Conservation (phyloP, 257 asterid species). For the Forsythia viridissima region DNA sequence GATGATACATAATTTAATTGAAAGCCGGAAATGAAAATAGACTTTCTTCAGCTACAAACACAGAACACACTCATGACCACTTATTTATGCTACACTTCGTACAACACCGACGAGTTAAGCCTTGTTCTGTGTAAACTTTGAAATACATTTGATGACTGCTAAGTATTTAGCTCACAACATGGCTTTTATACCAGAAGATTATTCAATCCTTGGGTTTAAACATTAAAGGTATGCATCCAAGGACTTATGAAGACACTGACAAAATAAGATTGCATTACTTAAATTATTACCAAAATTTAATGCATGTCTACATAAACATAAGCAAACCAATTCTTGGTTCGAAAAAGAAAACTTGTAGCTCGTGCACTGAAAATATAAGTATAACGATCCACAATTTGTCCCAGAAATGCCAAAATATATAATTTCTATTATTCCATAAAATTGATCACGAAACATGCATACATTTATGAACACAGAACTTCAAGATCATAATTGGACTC, state of each 20-base stretch:
- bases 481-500: constrained; percentile 26
- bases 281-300: background rate
- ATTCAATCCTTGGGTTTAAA: background rate
- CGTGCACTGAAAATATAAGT: too few species aligned
- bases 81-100: background rate
- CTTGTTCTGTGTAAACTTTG: background rate
- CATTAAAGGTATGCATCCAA: background rate
- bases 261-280: background rate
- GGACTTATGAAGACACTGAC: background rate
- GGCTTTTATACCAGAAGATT: background rate
- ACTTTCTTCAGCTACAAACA: background rate
- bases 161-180: background rate
- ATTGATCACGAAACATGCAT: background rate
- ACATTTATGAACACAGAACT: background rate
- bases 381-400: too few species aligned
- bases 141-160: background rate
- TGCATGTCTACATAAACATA: background rate
- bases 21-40: background rate
- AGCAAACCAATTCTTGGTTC: background rate
- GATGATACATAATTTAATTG: background rate
- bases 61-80: background rate
- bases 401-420: too few species aligned
- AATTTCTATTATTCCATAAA: background rate
- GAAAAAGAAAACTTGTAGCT: too few species aligned
- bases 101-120: background rate